These are phyloP conservation scores for Vitis hybrid DNA, from an alignment of 177 flowering plant species.

Conservation along the genomic window DNA sequence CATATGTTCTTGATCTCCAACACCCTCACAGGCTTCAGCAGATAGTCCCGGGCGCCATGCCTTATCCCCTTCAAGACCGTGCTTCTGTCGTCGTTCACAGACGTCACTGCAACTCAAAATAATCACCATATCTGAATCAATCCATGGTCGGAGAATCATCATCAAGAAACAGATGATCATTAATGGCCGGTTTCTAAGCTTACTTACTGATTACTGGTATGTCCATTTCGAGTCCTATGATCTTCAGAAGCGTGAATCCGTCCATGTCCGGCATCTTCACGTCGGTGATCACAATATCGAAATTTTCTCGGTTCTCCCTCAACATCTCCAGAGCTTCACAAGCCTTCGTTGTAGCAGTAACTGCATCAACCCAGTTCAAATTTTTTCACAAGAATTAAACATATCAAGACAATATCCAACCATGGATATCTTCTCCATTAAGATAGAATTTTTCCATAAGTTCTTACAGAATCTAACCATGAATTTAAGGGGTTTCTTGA, in stretches of 20 bases:
- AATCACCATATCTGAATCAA: too few species aligned
- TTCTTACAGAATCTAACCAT: not conserved
- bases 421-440: too few species aligned
- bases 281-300: slow-evolving; percentile 39
- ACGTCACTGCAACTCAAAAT: slow-evolving; percentile 27
- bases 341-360: slow-evolving; percentile 19
- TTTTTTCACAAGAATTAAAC: too few species aligned
- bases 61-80: slow-evolving; percentile 32
- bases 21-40: slow-evolving; percentile 25
- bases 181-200: too few species aligned
- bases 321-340: slow-evolving; percentile 25
- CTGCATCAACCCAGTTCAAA: slow-evolving; percentile 20
- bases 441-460: not conserved
- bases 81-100: slow-evolving; percentile 14
- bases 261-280: slow-evolving; percentile 33
- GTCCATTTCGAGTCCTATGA: slow-evolving; percentile 35
- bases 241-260: slow-evolving; percentile 35
- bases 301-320: slow-evolving; percentile 26
- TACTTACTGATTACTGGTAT: slow-evolving; percentile 44
- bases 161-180: too few species aligned
- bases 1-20: slow-evolving; percentile 32
- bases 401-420: too few species aligned
- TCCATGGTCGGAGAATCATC: too few species aligned
- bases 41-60: slow-evolving; percentile 31
- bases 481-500: too few species aligned